phyloP scores from a whole-genome alignment of 2,329 filamentous ascomycete genomes.

The Fusarium sp. region DNA sequence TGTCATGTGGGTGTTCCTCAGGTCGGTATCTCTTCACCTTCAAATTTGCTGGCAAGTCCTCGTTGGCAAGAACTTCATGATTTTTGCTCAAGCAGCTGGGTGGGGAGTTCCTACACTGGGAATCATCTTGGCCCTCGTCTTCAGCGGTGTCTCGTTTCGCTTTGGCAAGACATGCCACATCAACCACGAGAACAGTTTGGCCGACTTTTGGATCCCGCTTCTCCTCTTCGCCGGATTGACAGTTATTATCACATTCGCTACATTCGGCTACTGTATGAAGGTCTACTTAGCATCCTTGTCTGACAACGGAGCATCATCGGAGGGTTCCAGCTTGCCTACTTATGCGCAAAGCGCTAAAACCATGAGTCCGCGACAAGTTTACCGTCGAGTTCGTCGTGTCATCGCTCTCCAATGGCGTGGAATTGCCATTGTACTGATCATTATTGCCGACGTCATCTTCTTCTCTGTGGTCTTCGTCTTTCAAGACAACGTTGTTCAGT shows the following conservation, averaged over 20 bases:
- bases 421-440: slow-evolving; percentile 88
- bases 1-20: slow-evolving; percentile 90
- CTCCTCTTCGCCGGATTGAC: slow-evolving; percentile 81
- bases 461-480: slow-evolving; percentile 93
- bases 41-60: slow-evolving; percentile 98
- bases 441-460: slow-evolving; percentile 91
- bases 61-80: slow-evolving; percentile 90
- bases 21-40: slow-evolving; percentile 90
- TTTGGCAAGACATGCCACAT: slow-evolving; percentile 95
- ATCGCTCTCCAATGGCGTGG: slow-evolving; percentile 95
- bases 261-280: slow-evolving; percentile 92
- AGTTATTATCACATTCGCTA: slow-evolving; percentile 83
- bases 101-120: slow-evolving; percentile 87
- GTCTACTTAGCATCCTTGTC: slow-evolving; percentile 89
- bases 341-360: slow-evolving; percentile 81
- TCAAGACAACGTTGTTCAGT: slow-evolving; percentile 78
- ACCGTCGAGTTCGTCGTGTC: slow-evolving; percentile 86
- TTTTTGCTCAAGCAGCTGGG: slow-evolving; percentile 80
- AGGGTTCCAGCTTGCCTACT: slow-evolving; percentile 75
- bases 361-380: slow-evolving; percentile 86
- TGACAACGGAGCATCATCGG: slow-evolving; percentile 77
- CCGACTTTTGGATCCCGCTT: slow-evolving; percentile 90
- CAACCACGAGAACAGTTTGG: slow-evolving; percentile 86
- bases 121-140: slow-evolving; percentile 78
- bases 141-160: slow-evolving; percentile 94